Evolutionary conservation across 176 grass and related monocot genomes (phyloP).

Genomic region (Zoysia japonica): DNA sequence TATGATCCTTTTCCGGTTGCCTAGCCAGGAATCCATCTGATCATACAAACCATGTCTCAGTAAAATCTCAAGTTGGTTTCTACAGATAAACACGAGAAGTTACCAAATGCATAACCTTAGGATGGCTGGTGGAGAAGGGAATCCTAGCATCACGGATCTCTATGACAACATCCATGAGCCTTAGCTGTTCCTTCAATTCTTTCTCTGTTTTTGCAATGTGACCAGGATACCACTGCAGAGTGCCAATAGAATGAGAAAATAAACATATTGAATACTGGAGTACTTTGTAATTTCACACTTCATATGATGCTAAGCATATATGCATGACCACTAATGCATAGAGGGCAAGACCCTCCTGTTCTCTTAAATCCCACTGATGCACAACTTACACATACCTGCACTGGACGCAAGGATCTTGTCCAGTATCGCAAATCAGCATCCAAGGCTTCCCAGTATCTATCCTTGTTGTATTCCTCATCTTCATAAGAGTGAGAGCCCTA

Average conservation of each 20-base stretch:
- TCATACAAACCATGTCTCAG: constrained; percentile 29
- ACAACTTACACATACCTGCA: constrained; percentile 85
- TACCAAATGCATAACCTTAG: constrained; percentile 57
- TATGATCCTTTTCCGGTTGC: constrained; percentile 80
- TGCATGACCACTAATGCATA: background rate
- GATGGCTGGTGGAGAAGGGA: constrained; percentile 90
- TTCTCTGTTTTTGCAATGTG: constrained; percentile 99
- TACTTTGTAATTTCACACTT: background rate
- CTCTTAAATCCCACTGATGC: constrained; percentile 39
- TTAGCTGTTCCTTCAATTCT: constrained; percentile 88
- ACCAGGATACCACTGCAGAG: constrained; percentile 94
- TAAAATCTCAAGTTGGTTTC: background rate
- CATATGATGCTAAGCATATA: constrained; percentile 1
- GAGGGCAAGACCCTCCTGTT: background rate
- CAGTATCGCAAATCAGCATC: constrained; percentile 91
- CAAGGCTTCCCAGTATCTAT: constrained; percentile 67
- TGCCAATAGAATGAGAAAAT: constrained; percentile 5
- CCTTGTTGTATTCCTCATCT: constrained; percentile 30
- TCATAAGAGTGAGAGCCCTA: constrained; percentile 44
- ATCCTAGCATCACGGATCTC: constrained; percentile 93
- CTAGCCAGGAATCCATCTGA: constrained; percentile 96
- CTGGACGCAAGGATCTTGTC: constrained; percentile 75
- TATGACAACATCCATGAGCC: constrained; percentile 98
- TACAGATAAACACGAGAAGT: constrained; percentile 25
- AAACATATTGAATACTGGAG: background rate